Evolutionary conservation across 495 filamentous ascomycete genomes (phyloP), one percentile per base, ranked within the genome.

Genomic region (Podospora pseudocomata): DNA sequence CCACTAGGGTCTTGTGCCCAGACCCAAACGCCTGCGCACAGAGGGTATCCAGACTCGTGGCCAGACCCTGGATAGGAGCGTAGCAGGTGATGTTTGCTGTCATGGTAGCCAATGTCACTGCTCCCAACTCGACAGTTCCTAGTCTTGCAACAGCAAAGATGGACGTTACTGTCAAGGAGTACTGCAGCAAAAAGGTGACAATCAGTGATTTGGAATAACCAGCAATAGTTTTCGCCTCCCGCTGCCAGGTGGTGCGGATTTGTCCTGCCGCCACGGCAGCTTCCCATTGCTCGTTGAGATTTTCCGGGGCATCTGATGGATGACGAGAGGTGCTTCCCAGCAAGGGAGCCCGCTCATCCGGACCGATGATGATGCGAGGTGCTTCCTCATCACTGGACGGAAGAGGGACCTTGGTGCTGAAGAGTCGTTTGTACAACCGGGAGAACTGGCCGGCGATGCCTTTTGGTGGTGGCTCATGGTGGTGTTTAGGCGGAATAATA

Each of bases 171-270:
- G 89, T 91, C 55, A 93, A 81, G 60, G 87, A 89, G 76, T 92
- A 92, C 75, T 93, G 91, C 32, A 93, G 80, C 13, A 91, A 55
- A 72, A 92, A 92, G 0, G 90, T 91, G 32, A 91, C 70, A 49
- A 91, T 85, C 11, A 93, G 76, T 2, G 88, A 86, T 7, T 78
- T 77, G 0, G 88, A 84, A 68, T 89, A 90, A 68, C 76, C 79
- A 7, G 76, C 76, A 32, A 86, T 79, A 0, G 91, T 90, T 75
- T 90, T 89, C 5, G 89, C 85, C 80, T 97, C 93, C 67, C 92
- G 87, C 74, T 88, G 87, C 91, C 92, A 96, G 2, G 92, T 93
- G 4, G 93, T 97, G 64, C 90, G 86, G 69, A 96, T 93, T 68
- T 84, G 81, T 2, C 91, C 92, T 2, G 87, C 85, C 0, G 85